Evolutionary conservation across 179 eudicot genomes (phyloP), one percentile per base, ranked within the genome.

Genomic region (Gypsophila paniculata): DNA sequence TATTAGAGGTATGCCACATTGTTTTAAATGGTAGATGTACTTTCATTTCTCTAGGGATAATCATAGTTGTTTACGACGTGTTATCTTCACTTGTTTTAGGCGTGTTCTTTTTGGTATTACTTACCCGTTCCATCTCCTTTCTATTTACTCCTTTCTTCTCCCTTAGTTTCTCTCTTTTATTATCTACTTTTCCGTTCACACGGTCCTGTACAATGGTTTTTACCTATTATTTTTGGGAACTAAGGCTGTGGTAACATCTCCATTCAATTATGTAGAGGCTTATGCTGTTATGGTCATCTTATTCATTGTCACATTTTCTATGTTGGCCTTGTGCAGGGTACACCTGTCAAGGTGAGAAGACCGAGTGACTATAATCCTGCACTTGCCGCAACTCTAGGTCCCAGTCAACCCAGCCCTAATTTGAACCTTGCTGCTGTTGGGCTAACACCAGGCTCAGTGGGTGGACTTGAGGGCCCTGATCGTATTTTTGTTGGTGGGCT

Each of bases 311-410:
- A 58, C 12, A 32, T 26, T 29, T 32, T 29, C 65, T 61, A n/a
- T 32, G 19, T 68, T 44, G 23, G 25, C 36, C 38, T 42, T 67
- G 12, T 68, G 26, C 65, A 84, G 87, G 85, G 84, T 53, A 79
- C 81, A 19, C 85, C 87, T 17, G 87, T 84, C 26, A 81, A 81
- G 75, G 87, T 84, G 71, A 78, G 85, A 76, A 81, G 87, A 62
- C 87, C 87, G 32, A 84, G 85, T 79, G 87, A 84, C 76, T 84
- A 84, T 75, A 84, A 84, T 23, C 87, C 87, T 32, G 76, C 85
- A 29, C 85, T 84, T 69, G 87, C 85, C 74, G 87, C 87, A 74
- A 81, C 87, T 42, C 82, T 84, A 23, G 87, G 87, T 69, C 87
- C 87, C 34, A 84, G 87, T 73, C 87, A 84, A 74, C 87, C 87